Base-by-base conservation (phyloP, 192 early-diverging fungal species). In the Gaertneriomyces sp. region DNA sequence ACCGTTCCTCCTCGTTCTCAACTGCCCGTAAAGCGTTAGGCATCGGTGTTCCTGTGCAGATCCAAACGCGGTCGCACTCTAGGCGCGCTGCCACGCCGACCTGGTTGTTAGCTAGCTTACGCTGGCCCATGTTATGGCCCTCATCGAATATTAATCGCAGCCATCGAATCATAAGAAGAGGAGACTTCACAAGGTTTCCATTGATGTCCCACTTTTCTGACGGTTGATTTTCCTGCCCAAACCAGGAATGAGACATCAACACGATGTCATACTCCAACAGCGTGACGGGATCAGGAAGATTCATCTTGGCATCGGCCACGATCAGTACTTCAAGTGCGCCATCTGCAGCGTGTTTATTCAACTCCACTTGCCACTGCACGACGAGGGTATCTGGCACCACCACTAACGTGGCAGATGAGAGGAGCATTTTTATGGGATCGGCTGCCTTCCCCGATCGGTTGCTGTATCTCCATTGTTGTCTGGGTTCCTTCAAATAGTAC, bases 81-180 rank as follows among this genome's bases (percentile, higher is more conserved):
- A 93, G 73, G 14, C 82, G 75, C 6, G 82, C 68, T 4, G 87
- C 85, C 19, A 89, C 62, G 7, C 79, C 64, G 6, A 77, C 73
- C 41, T 69, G 83, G 63, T 63, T 74, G 60, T 72, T 71, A 16
- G 63, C 54, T 33, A 79, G 77, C 12, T 75, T 25, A 38, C n/a
- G 38, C 17, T 57, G 57, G 4, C 83, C 80, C 82, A 93, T 79
- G 42, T 78, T 76, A 53, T 92, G 90, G 6, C 92, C 92, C 59
- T 94, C 92, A 59, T 94, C 92, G 9, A 92, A 86, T 58, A 94
- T 87, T 19, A 94, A 60, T 17, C 92, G 75, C 57, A 89, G 84
- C 89, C 90, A 94, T 16, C 84, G 84, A 2, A 94, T 76, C 17
- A 82, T 77, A 45, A 87, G 78, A 5, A 93, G 70, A 19, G 91